These are phyloP conservation scores for Phytophthora boehmeriae DNA, from an alignment of 352 stramenopile species.

Conservation along the genomic window DNA sequence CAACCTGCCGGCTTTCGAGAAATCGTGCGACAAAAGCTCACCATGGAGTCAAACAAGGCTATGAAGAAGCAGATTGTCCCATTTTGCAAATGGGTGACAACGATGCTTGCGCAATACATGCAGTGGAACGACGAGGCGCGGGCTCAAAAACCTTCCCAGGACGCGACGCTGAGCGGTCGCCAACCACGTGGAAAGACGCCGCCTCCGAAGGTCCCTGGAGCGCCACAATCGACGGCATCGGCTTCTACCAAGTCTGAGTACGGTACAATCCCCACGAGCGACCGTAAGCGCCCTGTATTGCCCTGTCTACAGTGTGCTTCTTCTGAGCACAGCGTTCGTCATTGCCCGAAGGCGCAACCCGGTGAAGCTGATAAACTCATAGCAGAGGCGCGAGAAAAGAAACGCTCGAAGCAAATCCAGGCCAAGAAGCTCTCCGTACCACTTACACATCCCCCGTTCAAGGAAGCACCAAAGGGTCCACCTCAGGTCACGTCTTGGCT, in stretches of 20 bases:
- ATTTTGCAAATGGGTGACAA: conserved; percentile 10
- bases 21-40: conserved; percentile 5
- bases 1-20: conserved; percentile 3
- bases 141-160: background rate
- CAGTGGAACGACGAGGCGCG: background rate
- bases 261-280: background rate
- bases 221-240: background rate
- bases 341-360: conserved; percentile 3
- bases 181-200: background rate
- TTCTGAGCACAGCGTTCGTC: conserved; percentile 11
- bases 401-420: background rate
- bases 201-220: background rate
- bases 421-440: background rate
- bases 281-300: background rate
- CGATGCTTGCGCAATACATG: conserved; percentile 7
- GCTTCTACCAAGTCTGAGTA: background rate
- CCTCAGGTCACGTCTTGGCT: background rate
- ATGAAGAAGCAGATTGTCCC: conserved; percentile 6
- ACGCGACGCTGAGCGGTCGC: background rate
- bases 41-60: conserved; percentile 7
- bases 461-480: background rate
- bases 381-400: conserved; percentile 2
- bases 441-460: too few species aligned
- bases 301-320: background rate
- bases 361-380: conserved; percentile 5